A percentile compares a stretch with the other conserved stretches of the same genome.
Evolutionary conservation across 768 basidiomycete species (phyloP).

Genomic region (Chiua virens): DNA sequence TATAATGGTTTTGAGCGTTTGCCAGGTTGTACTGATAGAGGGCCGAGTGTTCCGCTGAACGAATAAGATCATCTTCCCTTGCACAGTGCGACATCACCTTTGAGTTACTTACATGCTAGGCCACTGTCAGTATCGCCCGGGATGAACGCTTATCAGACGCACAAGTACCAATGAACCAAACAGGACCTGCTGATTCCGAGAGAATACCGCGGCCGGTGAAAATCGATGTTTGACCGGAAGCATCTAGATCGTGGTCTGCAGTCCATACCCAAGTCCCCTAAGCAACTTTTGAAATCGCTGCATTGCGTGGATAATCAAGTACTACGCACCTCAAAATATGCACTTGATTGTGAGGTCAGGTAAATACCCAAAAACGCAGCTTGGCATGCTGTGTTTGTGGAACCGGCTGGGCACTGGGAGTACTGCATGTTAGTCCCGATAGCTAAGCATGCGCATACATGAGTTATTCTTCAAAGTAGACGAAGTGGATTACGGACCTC

Average conservation of each 20-base stretch:
- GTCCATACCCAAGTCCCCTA: conserved; percentile 77
- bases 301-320: background rate
- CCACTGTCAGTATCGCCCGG: background rate
- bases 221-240: conserved; percentile 48
- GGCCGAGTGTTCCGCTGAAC: conserved; percentile 61
- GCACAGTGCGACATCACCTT: too few relatives aligned
- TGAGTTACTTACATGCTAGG: conserved; percentile 7
- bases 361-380: conserved; percentile 53
- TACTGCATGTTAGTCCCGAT: conserved; percentile 23
- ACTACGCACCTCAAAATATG: conserved; percentile 58
- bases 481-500: conserved; percentile 10
- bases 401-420: conserved; percentile 34
- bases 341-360: conserved; percentile 41
- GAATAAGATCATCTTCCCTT: background rate
- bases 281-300: background rate
- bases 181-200: conserved; percentile 71
- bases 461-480: background rate
- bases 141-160: background rate
- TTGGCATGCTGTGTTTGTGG: conserved; percentile 30
- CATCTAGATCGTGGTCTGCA: conserved; percentile 75
- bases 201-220: conserved; percentile 69
- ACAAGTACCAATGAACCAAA: conserved; percentile 76
- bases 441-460: conserved; percentile 12
- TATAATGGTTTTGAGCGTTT: conserved; percentile 63
- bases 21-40: conserved; percentile 71